These are phyloP conservation scores for Skeletonema marinoi DNA, from an alignment of 108 stramenopile species.

Conservation along the genomic window DNA sequence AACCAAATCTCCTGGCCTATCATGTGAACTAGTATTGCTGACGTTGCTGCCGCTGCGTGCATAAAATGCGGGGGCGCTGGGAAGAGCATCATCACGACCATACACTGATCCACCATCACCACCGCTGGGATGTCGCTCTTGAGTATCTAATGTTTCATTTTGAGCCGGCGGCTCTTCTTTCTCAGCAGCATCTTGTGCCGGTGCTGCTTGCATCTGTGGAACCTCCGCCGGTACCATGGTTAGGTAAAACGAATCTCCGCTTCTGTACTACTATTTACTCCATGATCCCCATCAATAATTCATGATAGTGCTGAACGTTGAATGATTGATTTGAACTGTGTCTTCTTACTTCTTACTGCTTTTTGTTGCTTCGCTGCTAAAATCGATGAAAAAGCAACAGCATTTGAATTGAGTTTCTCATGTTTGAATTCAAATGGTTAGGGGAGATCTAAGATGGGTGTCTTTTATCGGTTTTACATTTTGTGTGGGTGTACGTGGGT, in stretches of 20 bases:
- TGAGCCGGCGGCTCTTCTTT: conserved; percentile 1
- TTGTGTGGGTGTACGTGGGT: too few relatives aligned
- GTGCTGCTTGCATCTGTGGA: not conserved
- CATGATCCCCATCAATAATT: not conserved
- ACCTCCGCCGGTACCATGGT: not conserved
- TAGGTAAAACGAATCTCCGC: not conserved
- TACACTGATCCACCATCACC: not conserved
- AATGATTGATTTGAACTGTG: not conserved
- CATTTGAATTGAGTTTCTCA: not conserved
- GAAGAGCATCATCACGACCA: not conserved
- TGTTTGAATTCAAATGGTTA: not conserved
- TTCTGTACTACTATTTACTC: not conserved
- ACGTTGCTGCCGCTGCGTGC: not conserved
- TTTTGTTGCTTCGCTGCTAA: not conserved
- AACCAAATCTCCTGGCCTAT: conserved; percentile 2
- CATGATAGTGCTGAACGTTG: not conserved
- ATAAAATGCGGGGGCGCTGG: not conserved
- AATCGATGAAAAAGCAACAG: too few relatives aligned
- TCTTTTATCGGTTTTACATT: not conserved
- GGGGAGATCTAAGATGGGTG: not conserved
- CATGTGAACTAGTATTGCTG: not conserved
- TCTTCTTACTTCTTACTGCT: not conserved
- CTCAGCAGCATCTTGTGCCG: not conserved
- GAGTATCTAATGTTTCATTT: not conserved
- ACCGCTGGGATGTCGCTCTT: not conserved